Evolutionary conservation across 768 basidiomycete genomes (phyloP).

Genomic region (Nevesoporus exiguus): DNA sequence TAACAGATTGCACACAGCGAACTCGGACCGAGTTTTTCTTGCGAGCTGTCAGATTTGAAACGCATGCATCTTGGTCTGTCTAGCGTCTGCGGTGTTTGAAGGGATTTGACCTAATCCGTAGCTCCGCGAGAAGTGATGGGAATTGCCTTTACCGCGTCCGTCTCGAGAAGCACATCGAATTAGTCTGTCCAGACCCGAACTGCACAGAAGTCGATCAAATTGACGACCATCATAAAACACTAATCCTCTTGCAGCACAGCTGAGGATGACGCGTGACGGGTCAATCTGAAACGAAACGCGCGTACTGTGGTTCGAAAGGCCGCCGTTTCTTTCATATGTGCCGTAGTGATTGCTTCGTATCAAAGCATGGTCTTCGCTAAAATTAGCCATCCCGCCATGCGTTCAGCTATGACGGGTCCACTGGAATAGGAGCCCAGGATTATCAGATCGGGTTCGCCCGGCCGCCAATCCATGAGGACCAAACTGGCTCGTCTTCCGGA

Average conservation of each 20-base stretch:
- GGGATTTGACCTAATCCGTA: not conserved
- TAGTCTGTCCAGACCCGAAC: no score
- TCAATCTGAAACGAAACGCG: no score
- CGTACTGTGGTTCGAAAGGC: no score
- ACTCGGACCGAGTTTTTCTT: not conserved
- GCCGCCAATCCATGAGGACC: not conserved
- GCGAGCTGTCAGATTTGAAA: no score
- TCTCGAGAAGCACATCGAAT: not conserved
- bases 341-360: no score
- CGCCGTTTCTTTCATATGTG: no score
- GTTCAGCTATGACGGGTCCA: not conserved
- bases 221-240: no score
- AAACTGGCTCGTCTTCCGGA: not conserved
- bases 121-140: not conserved
- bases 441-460: not conserved
- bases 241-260: no score
- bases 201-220: no score
- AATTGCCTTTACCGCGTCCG: not conserved
- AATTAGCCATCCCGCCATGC: not conserved
- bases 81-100: not conserved
- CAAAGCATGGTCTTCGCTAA: no score
- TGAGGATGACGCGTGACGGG: no score
- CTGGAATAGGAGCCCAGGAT: not conserved
- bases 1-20: no score
- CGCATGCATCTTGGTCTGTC: not conserved